Percentiles rank a stretch among this genome's conserved stretches.
These are phyloP conservation scores for Tylopilus felleus DNA, from an alignment of 768 basidiomycete genomes.

Conservation along the genomic window DNA sequence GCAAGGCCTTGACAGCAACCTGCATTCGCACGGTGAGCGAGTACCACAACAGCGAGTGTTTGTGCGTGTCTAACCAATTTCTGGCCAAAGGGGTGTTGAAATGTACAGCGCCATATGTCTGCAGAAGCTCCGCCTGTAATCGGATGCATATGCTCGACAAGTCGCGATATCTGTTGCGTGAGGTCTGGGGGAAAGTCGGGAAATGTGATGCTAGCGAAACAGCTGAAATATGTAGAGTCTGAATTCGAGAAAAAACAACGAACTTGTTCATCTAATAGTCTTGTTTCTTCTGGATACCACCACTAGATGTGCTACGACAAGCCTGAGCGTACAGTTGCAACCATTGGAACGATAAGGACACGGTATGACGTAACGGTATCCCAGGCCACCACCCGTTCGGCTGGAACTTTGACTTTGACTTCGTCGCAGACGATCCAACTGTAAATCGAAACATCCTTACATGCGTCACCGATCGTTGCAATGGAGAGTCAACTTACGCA, in stretches of 20 bases:
- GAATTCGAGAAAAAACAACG: not conserved
- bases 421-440: too few relatives aligned
- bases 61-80: not conserved
- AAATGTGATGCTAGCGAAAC: slow-evolving; percentile 7
- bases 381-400: too few relatives aligned
- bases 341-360: too few relatives aligned
- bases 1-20: slow-evolving; percentile 13
- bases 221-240: not conserved
- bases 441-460: too few relatives aligned
- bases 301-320: not conserved
- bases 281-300: not conserved
- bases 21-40: not conserved
- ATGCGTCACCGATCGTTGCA: too few relatives aligned
- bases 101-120: slow-evolving; percentile 9
- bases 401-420: too few relatives aligned
- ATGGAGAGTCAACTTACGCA: too few relatives aligned
- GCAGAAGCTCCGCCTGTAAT: slow-evolving; percentile 5
- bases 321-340: too few relatives aligned
- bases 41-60: not conserved
- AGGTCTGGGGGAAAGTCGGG: slow-evolving; percentile 13
- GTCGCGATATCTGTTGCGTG: slow-evolving; percentile 7
- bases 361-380: not conserved
- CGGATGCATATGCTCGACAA: not conserved
- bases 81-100: not conserved
- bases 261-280: not conserved